phyloP scores from a whole-genome alignment of 768 basidiomycete genomes.

The Phanerodontia chrysosporium region DNA sequence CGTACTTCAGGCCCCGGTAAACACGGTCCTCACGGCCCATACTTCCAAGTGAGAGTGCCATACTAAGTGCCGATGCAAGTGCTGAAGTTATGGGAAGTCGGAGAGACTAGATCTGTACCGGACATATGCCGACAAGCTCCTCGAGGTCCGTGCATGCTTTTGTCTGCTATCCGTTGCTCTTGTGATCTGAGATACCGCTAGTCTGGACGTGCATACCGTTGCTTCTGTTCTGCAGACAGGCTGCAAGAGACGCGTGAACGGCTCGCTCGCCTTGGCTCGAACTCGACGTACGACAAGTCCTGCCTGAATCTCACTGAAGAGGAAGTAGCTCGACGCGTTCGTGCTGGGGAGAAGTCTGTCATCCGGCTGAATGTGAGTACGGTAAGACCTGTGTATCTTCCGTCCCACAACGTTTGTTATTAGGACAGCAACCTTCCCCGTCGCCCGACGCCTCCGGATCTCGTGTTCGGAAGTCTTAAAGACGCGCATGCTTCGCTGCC shows the following conservation, averaged over 20 bases:
- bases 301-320: slow-evolving; percentile 86
- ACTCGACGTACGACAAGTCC: slow-evolving; percentile 80
- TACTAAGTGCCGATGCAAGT: background rate
- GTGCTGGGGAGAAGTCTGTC: slow-evolving; percentile 72
- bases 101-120: slow-evolving; percentile 85
- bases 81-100: slow-evolving; percentile 49
- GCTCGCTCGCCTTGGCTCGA: slow-evolving; percentile 69
- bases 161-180: too few species aligned
- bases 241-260: slow-evolving; percentile 65
- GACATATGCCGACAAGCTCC: slow-evolving; percentile 62
- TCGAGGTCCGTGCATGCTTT: slow-evolving; percentile 54
- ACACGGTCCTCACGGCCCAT: slow-evolving; percentile 76
- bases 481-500: slow-evolving; percentile 76
- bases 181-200: too few species aligned
- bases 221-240: slow-evolving; percentile 82
- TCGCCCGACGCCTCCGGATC: slow-evolving; percentile 50
- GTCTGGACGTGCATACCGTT: slow-evolving; percentile 89
- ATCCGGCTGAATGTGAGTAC: slow-evolving; percentile 81
- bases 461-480: slow-evolving; percentile 71
- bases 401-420: background rate
- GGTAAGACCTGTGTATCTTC: background rate
- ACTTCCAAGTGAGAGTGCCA: slow-evolving; percentile 62
- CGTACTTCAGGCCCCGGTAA: slow-evolving; percentile 67
- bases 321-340: slow-evolving; percentile 70
- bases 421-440: slow-evolving; percentile 58